Evolutionary conservation across 148 eudicot species (phyloP).

Genomic region (Camellia sinensis): DNA sequence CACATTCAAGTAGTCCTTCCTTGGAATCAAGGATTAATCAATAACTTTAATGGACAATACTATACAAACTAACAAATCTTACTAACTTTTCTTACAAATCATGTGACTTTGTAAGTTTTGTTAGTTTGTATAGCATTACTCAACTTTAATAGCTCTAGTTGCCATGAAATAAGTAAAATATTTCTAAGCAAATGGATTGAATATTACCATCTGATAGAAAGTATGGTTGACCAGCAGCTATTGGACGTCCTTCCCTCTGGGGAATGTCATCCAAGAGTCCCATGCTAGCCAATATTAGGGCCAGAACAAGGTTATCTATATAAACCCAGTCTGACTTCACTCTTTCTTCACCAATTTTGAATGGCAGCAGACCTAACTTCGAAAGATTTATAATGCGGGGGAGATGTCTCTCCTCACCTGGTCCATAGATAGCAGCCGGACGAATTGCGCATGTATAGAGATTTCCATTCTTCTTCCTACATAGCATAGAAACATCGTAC

Average conservation of each 20-base stretch:
- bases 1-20: neutral
- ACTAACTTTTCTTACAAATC: too few relatives aligned
- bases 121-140: too few relatives aligned
- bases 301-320: constrained; percentile 76
- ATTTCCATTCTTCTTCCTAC: constrained; percentile 64
- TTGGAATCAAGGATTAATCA: neutral
- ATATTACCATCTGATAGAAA: constrained; percentile 85
- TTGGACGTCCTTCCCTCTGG: constrained; percentile 54
- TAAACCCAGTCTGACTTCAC: constrained; percentile 86
- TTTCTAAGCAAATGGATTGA: neutral
- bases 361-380: constrained; percentile 65
- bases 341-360: constrained; percentile 60
- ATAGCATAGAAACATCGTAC: constrained; percentile 19
- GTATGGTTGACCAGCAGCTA: constrained; percentile 94
- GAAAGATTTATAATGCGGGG: constrained; percentile 67
- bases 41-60: too few relatives aligned
- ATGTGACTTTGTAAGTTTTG: too few relatives aligned
- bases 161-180: neutral
- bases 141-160: neutral
- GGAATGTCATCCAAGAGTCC: constrained; percentile 94
- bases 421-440: constrained; percentile 95
- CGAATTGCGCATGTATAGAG: constrained; percentile 88
- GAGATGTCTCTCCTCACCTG: constrained; percentile 91
- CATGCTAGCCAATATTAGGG: constrained; percentile 89
- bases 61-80: too few relatives aligned